Evolutionary conservation across 2,329 filamentous ascomycete species (phyloP), one percentile per base, ranked within the genome.

Genomic region (Ceratocystis lukuohia): DNA sequence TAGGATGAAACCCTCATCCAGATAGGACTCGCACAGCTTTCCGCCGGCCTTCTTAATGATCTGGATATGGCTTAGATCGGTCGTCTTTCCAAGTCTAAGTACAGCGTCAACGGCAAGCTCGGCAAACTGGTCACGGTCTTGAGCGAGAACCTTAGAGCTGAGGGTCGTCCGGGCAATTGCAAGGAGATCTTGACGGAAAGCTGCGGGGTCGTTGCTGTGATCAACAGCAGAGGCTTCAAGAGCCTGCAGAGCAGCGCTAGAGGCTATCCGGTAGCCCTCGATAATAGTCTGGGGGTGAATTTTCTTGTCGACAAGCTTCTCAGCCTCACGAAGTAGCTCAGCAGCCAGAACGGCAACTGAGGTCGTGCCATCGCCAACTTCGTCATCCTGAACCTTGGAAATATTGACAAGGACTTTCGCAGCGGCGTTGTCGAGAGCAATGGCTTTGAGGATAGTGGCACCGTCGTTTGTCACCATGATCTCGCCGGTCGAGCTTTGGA

Each of bases 281-380:
- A 99, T 99, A 77, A 99, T 99, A 64, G 94, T 97, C 82, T 99
- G 94, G 64, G 94, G 94, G 77, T 99, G 94, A 72, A 99, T 96
- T 80, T 97, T 97, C 81, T 93, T 91, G 80, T 95, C 89, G 71
- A 99, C 91, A 62, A 99, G 84, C 80, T 96, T 93, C 80, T 99
- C 94, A 61, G 94, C 94, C 78, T 99, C 94, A 70, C 94, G 88
- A 70, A 99, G 82, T 68, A 99, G 84, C 80, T 99, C 94, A 68
- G 94, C 94, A 48, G 94, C 92, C 69, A 99, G 81, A 17, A 99
- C 94, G 56, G 94, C 88, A 66, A 99, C 94, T n/a, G 92, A 97
- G 25, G 94, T 99, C 59, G 94, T 99, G 68, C 94, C 94, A 75
- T 99, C 94, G 74, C 94, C 94, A 28, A 99, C 93, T 77, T 99